Percentiles rank a stretch among this genome's conserved stretches.
Evolutionary conservation across 352 stramenopile genomes (phyloP).

Genomic region (Phytophthora constricta): DNA sequence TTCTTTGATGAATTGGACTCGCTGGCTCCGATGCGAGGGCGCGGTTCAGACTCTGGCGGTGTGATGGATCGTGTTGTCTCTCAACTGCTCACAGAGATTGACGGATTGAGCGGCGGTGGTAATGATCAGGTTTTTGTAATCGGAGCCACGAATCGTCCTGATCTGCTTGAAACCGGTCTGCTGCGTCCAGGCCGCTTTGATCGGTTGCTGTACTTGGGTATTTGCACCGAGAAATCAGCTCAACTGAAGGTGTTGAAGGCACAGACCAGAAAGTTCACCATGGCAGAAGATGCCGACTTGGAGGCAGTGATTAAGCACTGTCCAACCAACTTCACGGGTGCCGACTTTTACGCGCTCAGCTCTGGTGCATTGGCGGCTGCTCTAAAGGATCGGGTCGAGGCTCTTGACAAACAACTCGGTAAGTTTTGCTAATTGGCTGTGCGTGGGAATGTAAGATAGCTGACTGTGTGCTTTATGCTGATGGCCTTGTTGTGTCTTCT

Average conservation of each 20-base stretch:
- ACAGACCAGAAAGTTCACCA: slow-evolving; percentile 80
- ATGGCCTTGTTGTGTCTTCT: slow-evolving; percentile 19
- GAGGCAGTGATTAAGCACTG: slow-evolving; percentile 65
- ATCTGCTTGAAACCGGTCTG: slow-evolving; percentile 95
- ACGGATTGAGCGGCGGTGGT: slow-evolving; percentile 78
- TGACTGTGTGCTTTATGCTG: slow-evolving; percentile 18
- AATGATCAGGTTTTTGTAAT: slow-evolving; percentile 95
- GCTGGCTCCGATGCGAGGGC: slow-evolving; percentile 87
- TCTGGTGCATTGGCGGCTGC: slow-evolving; percentile 78
- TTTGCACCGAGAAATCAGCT: slow-evolving; percentile 74
- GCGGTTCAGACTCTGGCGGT: slow-evolving; percentile 86
- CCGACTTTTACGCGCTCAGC: slow-evolving; percentile 86
- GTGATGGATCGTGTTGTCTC: slow-evolving; percentile 97
- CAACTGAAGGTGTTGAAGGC: slow-evolving; percentile 88
- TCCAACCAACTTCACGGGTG: slow-evolving; percentile 80
- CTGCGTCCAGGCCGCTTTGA: slow-evolving; percentile 93
- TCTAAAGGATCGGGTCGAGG: slow-evolving; percentile 76
- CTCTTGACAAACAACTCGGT: slow-evolving; percentile 73
- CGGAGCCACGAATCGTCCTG: slow-evolving; percentile 96
- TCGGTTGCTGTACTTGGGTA: slow-evolving; percentile 81
- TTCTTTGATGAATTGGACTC: slow-evolving; percentile 96
- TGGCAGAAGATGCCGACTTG: slow-evolving; percentile 67
- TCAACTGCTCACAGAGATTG: slow-evolving; percentile 96
- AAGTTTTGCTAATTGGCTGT: slow-evolving; percentile 23
- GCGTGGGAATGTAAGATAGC: slow-evolving; percentile 2